These are phyloP conservation scores for Cordyceps cicadae DNA, from an alignment of 2,329 filamentous ascomycete species.

Conservation along the genomic window DNA sequence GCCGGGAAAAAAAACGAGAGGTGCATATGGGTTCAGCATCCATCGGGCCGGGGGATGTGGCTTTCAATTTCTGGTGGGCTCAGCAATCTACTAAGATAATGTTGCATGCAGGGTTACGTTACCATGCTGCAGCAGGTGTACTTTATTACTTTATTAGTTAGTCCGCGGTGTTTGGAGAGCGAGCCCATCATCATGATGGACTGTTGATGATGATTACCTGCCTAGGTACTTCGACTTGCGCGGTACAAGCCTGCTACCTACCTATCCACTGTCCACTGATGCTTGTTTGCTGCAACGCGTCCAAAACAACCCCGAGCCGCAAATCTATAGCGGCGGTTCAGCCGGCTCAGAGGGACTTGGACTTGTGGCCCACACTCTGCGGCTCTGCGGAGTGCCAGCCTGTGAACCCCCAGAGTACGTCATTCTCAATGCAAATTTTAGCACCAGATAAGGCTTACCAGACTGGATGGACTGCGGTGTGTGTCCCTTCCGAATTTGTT, in stretches of 20 bases:
- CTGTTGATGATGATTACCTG: too few species aligned
- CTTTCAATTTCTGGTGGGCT: neutral
- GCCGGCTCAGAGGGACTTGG: neutral
- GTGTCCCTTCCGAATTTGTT: neutral
- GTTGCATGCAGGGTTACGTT: slow-evolving; percentile 3
- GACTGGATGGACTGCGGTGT: neutral
- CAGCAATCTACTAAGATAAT: neutral
- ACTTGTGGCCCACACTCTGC: neutral
- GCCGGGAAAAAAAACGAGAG: neutral
- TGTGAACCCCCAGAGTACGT: neutral
- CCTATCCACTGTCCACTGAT: too few species aligned
- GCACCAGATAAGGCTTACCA: neutral
- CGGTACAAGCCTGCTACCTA: too few species aligned
- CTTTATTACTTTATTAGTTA: too few species aligned
- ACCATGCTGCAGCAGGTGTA: neutral
- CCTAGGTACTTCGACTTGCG: too few species aligned
- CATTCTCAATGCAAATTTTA: slow-evolving; percentile 7
- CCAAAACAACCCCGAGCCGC: neutral
- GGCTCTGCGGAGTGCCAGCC: neutral
- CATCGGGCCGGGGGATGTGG: neutral
- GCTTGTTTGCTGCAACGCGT: neutral
- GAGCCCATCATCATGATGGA: neutral
- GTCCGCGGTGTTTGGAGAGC: neutral
- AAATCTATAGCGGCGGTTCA: neutral
- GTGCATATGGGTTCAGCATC: neutral